A percentile compares a stretch with the other conserved stretches of the same genome.
Conservation (phyloP, 2,329 filamentous ascomycete species). For the Ampelomyces quisqualis region DNA sequence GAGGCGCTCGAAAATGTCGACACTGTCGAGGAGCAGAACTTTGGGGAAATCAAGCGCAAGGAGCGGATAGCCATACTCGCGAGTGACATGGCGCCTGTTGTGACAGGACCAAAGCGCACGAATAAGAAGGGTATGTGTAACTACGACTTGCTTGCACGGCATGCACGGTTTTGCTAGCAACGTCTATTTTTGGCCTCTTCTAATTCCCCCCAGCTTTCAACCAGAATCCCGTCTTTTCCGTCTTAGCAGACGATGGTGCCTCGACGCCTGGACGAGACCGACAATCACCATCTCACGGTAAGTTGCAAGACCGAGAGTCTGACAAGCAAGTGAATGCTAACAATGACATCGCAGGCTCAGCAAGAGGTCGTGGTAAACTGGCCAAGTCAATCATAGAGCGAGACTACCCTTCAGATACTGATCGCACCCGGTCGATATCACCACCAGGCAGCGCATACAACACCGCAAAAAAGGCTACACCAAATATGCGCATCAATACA, state of each 20-base stretch:
- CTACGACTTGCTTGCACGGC: no score
- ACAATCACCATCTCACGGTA: conserved; percentile 45
- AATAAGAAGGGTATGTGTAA: conserved; percentile 52
- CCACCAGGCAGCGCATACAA: conserved; percentile 46
- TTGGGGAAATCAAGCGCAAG: conserved; percentile 71
- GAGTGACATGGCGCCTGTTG: conserved; percentile 70
- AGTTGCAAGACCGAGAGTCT: neutral
- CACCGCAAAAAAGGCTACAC: conserved; percentile 39
- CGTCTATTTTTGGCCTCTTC: no score
- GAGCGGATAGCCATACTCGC: conserved; percentile 72
- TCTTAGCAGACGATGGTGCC: conserved; percentile 43
- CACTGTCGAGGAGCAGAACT: conserved; percentile 66
- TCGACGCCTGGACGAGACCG: conserved; percentile 44
- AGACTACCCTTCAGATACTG: conserved; percentile 48
- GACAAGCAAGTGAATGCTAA: conserved; percentile 4
- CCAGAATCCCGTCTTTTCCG: conserved; percentile 47
- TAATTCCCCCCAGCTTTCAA: conserved; percentile 42
- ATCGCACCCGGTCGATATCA: conserved; percentile 50
- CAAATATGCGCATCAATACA: conserved; percentile 52
- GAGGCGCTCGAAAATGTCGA: conserved; percentile 72
- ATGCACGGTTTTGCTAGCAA: no score
- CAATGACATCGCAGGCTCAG: conserved; percentile 29
- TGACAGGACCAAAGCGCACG: conserved; percentile 53
- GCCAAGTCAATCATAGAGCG: conserved; percentile 38
- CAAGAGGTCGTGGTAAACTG: conserved; percentile 39